phyloP scores from a whole-genome alignment of 2,329 filamentous ascomycete species.

The Xylariaceae sp. region DNA sequence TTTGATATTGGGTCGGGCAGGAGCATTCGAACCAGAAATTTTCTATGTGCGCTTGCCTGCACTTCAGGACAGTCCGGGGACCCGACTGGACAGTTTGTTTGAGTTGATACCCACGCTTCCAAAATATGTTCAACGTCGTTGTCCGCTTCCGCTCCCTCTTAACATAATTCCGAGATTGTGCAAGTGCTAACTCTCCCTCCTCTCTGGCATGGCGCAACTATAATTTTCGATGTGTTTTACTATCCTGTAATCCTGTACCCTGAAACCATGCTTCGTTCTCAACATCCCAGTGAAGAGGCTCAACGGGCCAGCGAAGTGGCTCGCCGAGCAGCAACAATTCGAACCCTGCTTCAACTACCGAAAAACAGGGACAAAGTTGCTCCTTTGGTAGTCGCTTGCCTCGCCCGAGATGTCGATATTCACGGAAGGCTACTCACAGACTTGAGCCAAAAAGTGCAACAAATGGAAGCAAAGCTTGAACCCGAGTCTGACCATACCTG shows the following conservation, averaged over 20 bases:
- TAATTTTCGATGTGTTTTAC: neutral
- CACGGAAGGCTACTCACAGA: constrained; percentile 18
- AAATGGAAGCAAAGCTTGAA: neutral
- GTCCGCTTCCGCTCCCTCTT: neutral
- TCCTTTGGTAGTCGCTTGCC: constrained; percentile 30
- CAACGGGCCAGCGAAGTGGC: no score
- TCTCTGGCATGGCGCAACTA: neutral
- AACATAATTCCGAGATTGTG: neutral
- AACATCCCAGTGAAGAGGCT: constrained; percentile 19
- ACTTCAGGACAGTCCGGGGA: neutral
- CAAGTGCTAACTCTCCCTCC: neutral
- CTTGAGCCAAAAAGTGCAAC: constrained; percentile 2
- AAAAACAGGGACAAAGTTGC: constrained; percentile 23
- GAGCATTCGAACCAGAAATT: neutral
- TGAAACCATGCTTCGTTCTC: constrained; percentile 23
- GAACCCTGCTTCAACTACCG: constrained; percentile 25
- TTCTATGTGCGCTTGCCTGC: neutral
- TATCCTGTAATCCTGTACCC: neutral
- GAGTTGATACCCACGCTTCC: neutral
- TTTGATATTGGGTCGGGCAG: no score
- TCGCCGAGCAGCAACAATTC: constrained; percentile 16
- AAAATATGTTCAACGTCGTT: neutral
- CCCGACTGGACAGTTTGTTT: neutral
- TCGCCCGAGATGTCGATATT: constrained; percentile 29
- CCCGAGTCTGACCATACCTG: neutral